These are phyloP conservation scores for Thermomyces lanuginosus DNA, from an alignment of 2,329 filamentous ascomycete species.

Conservation along the genomic window DNA sequence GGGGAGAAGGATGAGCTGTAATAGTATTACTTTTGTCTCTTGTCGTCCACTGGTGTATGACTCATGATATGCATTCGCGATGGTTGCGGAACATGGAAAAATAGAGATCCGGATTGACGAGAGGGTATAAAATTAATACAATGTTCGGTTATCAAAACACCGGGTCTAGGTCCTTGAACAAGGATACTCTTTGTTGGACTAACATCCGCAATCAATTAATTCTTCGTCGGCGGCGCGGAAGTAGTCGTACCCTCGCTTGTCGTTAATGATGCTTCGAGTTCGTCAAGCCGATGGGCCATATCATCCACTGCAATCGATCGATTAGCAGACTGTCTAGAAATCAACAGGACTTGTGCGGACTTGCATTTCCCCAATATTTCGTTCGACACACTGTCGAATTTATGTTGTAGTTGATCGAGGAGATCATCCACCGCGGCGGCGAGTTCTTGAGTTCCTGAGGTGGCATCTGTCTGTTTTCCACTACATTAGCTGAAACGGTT, in stretches of 20 bases:
- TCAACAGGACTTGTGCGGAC: conserved; percentile 17
- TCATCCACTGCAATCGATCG: conserved; percentile 58
- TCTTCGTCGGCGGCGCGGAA: conserved; percentile 12
- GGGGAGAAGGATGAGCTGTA: conserved; percentile 56
- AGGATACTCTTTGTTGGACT: too few relatives aligned
- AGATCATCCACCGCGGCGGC: conserved; percentile 72
- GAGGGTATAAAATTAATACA: too few relatives aligned
- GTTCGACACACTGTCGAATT: conserved; percentile 68
- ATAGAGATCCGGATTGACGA: too few relatives aligned
- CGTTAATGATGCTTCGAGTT: conserved; percentile 57
- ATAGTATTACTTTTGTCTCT: conserved; percentile 10
- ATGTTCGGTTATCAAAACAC: too few relatives aligned
- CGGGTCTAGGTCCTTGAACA: too few relatives aligned
- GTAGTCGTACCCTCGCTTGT: conserved; percentile 30
- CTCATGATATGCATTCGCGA: too few relatives aligned
- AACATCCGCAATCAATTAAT: conserved; percentile 3
- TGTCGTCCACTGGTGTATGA: conserved; percentile 10
- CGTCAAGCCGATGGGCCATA: conserved; percentile 75
- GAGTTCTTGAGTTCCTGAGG: conserved; percentile 36
- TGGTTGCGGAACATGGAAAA: too few relatives aligned
- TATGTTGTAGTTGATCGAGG: conserved; percentile 65
- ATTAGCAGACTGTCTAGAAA: neutral
- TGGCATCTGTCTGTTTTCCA: conserved; percentile 3
- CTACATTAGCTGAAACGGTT: too few relatives aligned
- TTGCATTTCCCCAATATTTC: conserved; percentile 81